Percentiles rank a stretch among this genome's conserved stretches.
These are phyloP conservation scores for Cynanchum wilfordii DNA, from an alignment of 257 asterid species.

Conservation along the genomic window DNA sequence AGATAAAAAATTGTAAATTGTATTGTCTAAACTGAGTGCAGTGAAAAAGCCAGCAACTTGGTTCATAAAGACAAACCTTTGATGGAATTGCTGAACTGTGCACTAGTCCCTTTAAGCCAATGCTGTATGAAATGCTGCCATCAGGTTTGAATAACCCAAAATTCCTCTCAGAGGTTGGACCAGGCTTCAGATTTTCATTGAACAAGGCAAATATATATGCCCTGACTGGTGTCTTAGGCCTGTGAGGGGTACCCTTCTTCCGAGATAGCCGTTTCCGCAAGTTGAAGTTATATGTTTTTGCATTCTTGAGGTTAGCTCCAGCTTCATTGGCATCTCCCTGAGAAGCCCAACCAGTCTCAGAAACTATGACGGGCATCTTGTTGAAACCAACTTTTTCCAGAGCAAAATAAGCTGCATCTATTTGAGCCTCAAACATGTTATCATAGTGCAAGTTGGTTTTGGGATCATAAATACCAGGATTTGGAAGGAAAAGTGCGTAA, in stretches of 20 bases:
- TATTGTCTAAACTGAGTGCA: neutral
- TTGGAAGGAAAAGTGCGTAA: constrained; percentile 45
- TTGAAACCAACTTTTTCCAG: constrained; percentile 53
- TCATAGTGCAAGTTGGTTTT: constrained; percentile 63
- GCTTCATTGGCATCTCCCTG: constrained; percentile 60
- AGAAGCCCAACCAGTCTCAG: constrained; percentile 91
- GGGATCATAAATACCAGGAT: constrained; percentile 45
- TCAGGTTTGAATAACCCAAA: constrained; percentile 79
- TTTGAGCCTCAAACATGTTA: constrained; percentile 76
- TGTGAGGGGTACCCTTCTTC: constrained; percentile 73
- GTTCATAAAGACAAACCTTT: constrained; percentile 28
- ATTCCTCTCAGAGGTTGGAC: constrained; percentile 82
- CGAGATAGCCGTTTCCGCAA: constrained; percentile 41
- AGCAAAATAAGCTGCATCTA: constrained; percentile 73
- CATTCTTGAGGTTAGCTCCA: constrained; percentile 55
- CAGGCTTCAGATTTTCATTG: constrained; percentile 67
- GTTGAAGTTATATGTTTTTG: constrained; percentile 52
- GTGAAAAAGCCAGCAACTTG: neutral
- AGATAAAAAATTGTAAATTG: neutral
- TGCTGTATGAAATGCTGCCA: constrained; percentile 59
- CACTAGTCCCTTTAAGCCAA: constrained; percentile 67
- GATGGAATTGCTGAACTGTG: constrained; percentile 43
- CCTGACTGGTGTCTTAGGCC: constrained; percentile 50
- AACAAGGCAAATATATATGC: constrained; percentile 77
- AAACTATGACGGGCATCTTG: constrained; percentile 68